phyloP scores from a whole-genome alignment of 176 grass and related monocot species.

The Musa troglodytarum region DNA sequence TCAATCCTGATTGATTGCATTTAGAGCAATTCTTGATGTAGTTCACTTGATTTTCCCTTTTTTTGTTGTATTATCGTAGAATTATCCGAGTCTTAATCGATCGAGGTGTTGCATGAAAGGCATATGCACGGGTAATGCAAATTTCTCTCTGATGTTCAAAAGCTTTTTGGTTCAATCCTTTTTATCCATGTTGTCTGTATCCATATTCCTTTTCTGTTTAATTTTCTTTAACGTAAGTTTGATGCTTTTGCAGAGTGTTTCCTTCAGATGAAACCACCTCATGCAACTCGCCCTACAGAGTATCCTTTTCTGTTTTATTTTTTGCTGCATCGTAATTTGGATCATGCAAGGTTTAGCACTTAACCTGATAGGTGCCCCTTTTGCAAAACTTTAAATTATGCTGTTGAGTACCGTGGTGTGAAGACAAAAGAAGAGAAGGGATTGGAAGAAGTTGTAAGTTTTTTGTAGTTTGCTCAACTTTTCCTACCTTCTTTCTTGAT shows the following conservation, averaged over 20 bases:
- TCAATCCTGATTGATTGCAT: conserved; percentile 5
- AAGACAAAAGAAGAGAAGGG: conserved; percentile 97
- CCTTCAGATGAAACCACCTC: conserved; percentile 91
- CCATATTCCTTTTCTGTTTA: not conserved
- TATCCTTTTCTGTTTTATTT: conserved; percentile 51
- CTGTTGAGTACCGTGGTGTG: conserved; percentile 90
- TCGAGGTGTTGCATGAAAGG: conserved; percentile 96
- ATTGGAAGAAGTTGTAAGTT: conserved; percentile 95
- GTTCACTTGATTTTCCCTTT: conserved; percentile 9
- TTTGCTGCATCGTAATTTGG: not conserved
- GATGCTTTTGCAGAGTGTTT: conserved; percentile 76
- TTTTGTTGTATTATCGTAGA: conserved; percentile 32
- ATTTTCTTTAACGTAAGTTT: conserved; percentile 26
- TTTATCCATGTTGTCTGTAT: not conserved
- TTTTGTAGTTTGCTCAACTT: not conserved
- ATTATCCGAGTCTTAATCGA: conserved; percentile 94
- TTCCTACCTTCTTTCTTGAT: not conserved
- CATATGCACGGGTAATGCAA: conserved; percentile 85
- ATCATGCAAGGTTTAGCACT: conserved; percentile 20
- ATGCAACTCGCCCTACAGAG: conserved; percentile 90
- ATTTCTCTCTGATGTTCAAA: conserved; percentile 7
- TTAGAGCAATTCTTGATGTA: not conserved
- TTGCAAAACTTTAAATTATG: conserved; percentile 95
- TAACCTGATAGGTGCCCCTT: conserved; percentile 88
- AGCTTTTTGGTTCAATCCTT: not conserved